phyloP scores from a whole-genome alignment of 1,139 yeast species.

The Komagataea norvegica region DNA sequence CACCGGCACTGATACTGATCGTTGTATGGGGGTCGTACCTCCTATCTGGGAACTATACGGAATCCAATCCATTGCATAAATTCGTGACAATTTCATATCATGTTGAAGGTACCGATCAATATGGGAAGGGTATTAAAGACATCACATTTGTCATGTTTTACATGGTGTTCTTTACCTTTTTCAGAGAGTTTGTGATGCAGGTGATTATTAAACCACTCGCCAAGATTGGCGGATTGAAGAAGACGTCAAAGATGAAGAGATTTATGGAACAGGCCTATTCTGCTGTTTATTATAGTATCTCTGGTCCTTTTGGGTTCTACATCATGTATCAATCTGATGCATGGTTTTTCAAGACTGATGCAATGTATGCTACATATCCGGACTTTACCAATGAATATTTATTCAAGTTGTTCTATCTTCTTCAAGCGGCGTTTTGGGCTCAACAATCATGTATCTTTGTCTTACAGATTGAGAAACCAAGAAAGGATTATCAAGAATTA shows the following conservation, averaged over 20 bases:
- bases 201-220: constrained; percentile 73
- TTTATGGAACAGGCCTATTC: constrained; percentile 93
- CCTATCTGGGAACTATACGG: constrained; percentile 48
- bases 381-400: constrained; percentile 68
- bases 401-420: constrained; percentile 78
- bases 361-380: constrained; percentile 78
- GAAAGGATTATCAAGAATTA: constrained; percentile 88
- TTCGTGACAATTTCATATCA: constrained; percentile 69
- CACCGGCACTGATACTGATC: constrained; percentile 51
- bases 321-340: constrained; percentile 79
- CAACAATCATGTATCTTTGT: constrained; percentile 84
- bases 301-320: constrained; percentile 86
- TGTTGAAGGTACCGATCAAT: constrained; percentile 39
- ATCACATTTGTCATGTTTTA: constrained; percentile 73
- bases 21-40: constrained; percentile 38
- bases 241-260: constrained; percentile 61
- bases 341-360: constrained; percentile 84
- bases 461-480: constrained; percentile 86
- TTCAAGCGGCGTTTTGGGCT: constrained; percentile 97
- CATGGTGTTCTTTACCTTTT: constrained; percentile 83
- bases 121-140: constrained; percentile 87
- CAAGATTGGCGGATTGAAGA: constrained; percentile 43
- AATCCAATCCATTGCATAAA: constrained; percentile 56
- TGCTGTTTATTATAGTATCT: constrained; percentile 69
- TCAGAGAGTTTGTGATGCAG: constrained; percentile 90